phyloP scores from a whole-genome alignment of 148 eudicot genomes.

The Camellia lanceoleosa region DNA sequence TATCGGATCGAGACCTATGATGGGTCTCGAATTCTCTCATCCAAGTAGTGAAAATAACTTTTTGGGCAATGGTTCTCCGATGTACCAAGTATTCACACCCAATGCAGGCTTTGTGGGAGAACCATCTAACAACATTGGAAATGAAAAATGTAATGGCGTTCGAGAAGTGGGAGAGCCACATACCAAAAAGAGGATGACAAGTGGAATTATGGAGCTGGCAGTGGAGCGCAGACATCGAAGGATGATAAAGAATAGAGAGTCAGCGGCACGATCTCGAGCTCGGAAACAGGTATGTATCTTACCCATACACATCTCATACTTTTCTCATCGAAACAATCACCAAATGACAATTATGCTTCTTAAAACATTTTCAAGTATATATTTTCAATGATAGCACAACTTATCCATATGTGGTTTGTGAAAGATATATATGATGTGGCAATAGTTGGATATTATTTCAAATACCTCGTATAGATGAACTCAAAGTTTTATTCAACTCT shows the following conservation, averaged over 20 bases:
- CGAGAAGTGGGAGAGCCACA: not conserved
- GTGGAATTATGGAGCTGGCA: not conserved
- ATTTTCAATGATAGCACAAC: no score
- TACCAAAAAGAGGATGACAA: not conserved
- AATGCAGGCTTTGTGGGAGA: constrained; percentile 13
- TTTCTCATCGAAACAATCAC: no score
- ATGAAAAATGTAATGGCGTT: not conserved
- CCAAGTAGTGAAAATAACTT: not conserved
- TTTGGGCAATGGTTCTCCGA: not conserved
- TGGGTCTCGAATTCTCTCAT: not conserved
- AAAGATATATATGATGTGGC: no score
- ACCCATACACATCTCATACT: not conserved
- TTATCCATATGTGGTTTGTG: no score
- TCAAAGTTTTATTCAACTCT: no score
- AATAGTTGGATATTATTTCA: no score
- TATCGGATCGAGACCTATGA: not conserved
- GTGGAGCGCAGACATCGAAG: constrained; percentile 20
- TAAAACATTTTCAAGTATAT: no score
- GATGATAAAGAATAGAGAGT: constrained; percentile 27
- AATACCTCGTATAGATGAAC: no score
- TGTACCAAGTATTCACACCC: constrained; percentile 7
- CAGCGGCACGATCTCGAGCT: constrained; percentile 27
- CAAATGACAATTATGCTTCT: no score
- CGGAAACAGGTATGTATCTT: constrained; percentile 19
- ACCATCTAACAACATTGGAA: constrained; percentile 2